These are phyloP conservation scores for Taxillus chinensis DNA, from an alignment of 164 flowering plant genomes.

Conservation along the genomic window DNA sequence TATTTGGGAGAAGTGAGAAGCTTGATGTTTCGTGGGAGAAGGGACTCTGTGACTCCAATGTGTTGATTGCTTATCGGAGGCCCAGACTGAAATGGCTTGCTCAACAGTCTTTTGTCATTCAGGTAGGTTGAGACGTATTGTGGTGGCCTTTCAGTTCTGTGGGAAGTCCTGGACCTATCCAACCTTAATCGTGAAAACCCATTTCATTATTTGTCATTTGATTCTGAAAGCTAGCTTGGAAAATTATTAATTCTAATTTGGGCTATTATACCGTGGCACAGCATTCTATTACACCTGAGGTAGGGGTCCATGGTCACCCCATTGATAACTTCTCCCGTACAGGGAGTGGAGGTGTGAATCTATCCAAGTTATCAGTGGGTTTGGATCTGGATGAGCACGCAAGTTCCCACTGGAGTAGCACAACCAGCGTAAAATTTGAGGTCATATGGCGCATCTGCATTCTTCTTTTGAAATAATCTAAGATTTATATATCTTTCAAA, in stretches of 20 bases:
- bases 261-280: slow-evolving; percentile 16
- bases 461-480: not conserved
- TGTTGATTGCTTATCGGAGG: slow-evolving; percentile 63
- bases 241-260: not conserved
- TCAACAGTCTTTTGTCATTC: slow-evolving; percentile 69
- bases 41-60: slow-evolving; percentile 79
- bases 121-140: slow-evolving; percentile 27
- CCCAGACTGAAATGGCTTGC: slow-evolving; percentile 81
- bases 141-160: not conserved
- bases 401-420: slow-evolving; percentile 75
- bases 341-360: slow-evolving; percentile 78
- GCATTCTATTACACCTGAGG: slow-evolving; percentile 81
- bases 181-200: not conserved
- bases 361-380: slow-evolving; percentile 64
- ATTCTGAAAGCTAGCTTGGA: not conserved
- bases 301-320: slow-evolving; percentile 79
- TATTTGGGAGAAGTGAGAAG: slow-evolving; percentile 94
- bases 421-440: slow-evolving; percentile 81
- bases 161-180: not conserved
- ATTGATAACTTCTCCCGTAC: slow-evolving; percentile 71
- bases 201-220: not conserved
- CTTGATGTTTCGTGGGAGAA: slow-evolving; percentile 84
- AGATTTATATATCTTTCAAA: not conserved
- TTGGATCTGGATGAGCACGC: slow-evolving; percentile 80
- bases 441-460: slow-evolving; percentile 15